A percentile compares a stretch with the other conserved stretches of the same genome.
Evolutionary conservation across 768 basidiomycete species (phyloP).

Genomic region (Imleria badia): DNA sequence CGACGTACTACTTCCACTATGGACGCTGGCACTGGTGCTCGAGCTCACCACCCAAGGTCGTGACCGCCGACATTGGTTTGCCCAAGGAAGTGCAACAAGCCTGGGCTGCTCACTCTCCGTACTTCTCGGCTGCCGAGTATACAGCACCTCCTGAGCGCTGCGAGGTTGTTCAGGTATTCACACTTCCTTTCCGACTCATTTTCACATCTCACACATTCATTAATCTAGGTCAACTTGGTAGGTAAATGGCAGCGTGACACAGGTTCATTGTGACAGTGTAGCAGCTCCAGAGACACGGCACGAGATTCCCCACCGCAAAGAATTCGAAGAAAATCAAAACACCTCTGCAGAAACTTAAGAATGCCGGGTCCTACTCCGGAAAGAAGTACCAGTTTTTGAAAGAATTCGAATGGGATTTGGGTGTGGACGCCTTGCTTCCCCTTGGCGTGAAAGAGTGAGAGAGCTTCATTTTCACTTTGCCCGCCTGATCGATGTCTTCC

Average conservation of each 20-base stretch:
- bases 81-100: slow-evolving; percentile 30
- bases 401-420: slow-evolving; percentile 59
- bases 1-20: slow-evolving; percentile 15
- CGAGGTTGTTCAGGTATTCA: slow-evolving; percentile 52
- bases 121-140: slow-evolving; percentile 49
- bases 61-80: slow-evolving; percentile 1
- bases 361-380: slow-evolving; percentile 45
- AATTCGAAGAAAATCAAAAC: slow-evolving; percentile 42
- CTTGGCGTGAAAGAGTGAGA: slow-evolving; percentile 67
- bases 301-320: slow-evolving; percentile 67
- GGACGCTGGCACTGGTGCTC: slow-evolving; percentile 5
- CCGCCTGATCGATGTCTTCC: background rate
- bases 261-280: slow-evolving; percentile 2
- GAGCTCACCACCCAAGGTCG: background rate
- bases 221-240: slow-evolving; percentile 30
- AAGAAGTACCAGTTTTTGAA: slow-evolving; percentile 54
- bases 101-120: slow-evolving; percentile 68
- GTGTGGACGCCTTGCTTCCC: slow-evolving; percentile 57
- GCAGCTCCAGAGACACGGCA: slow-evolving; percentile 80
- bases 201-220: background rate
- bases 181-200: background rate
- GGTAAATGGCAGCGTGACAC: background rate
- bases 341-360: slow-evolving; percentile 54
- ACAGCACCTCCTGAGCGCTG: slow-evolving; percentile 47
- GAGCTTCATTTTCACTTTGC: background rate